Evolutionary conservation across 352 stramenopile species (phyloP).

Genomic region (Elongisporangium undulatum): DNA sequence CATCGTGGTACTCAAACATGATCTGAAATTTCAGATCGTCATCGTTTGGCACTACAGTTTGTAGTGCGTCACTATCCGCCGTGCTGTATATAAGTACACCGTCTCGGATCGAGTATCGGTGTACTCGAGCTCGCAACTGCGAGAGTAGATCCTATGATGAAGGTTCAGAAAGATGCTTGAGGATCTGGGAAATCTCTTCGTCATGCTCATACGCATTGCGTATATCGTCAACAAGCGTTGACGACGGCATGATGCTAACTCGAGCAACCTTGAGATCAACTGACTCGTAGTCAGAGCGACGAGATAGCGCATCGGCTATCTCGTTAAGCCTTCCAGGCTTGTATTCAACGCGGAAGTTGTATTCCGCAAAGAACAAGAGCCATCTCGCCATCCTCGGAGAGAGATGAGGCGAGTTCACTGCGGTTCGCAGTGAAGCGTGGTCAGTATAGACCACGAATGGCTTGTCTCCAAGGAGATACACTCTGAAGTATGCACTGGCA

Average conservation of each 20-base stretch:
- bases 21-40: slow-evolving; percentile 7
- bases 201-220: neutral
- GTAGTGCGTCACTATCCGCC: slow-evolving; percentile 1
- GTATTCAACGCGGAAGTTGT: slow-evolving; percentile 20
- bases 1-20: slow-evolving; percentile 14
- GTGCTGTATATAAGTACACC: slow-evolving; percentile 8
- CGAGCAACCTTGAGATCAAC: neutral
- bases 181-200: neutral
- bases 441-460: slow-evolving; percentile 19
- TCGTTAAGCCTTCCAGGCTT: slow-evolving; percentile 17
- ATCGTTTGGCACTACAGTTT: slow-evolving; percentile 7
- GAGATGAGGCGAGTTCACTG: slow-evolving; percentile 11
- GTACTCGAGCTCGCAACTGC: neutral
- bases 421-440: slow-evolving; percentile 12
- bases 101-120: neutral
- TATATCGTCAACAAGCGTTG: slow-evolving; percentile 1
- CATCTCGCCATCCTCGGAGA: slow-evolving; percentile 19
- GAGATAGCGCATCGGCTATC: slow-evolving; percentile 19
- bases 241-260: neutral
- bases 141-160: neutral
- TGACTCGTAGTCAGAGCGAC: slow-evolving; percentile 9
- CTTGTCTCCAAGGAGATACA: slow-evolving; percentile 16
- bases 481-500: slow-evolving; percentile 22
- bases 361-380: slow-evolving; percentile 22
- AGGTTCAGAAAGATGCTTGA: slow-evolving; percentile 6